Conservation (phyloP, 2,329 filamentous ascomycete species). For the Aschersonia sp. region DNA sequence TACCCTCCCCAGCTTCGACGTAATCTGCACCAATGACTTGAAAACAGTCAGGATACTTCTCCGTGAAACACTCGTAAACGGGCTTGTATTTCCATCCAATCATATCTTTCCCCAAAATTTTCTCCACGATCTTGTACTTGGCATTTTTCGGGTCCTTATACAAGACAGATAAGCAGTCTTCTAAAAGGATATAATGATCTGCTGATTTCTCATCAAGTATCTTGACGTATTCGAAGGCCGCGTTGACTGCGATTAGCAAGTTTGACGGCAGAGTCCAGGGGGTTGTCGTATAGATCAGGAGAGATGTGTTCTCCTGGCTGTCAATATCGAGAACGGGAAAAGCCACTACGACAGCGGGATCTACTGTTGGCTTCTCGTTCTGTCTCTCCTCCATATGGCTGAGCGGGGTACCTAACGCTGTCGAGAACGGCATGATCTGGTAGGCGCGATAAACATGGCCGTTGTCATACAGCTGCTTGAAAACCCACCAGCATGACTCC, state of each 20-base stretch:
- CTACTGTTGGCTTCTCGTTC: conserved; percentile 86
- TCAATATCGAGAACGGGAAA: conserved; percentile 61
- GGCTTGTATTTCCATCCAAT: conserved; percentile 71
- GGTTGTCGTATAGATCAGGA: conserved; percentile 83
- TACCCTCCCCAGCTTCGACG: conserved; percentile 80
- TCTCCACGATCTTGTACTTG: conserved; percentile 55
- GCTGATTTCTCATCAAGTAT: conserved; percentile 69
- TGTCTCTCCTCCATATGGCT: conserved; percentile 91
- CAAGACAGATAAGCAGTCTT: conserved; percentile 62
- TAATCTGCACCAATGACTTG: conserved; percentile 71
- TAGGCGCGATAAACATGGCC: conserved; percentile 80
- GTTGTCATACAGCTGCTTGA: conserved; percentile 86
- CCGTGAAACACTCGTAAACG: conserved; percentile 78
- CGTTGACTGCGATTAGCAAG: conserved; percentile 60
- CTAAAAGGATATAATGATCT: conserved; percentile 73
- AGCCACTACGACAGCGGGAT: conserved; percentile 76
- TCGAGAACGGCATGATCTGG: conserved; percentile 90
- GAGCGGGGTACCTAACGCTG: conserved; percentile 72
- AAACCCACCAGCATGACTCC: conserved; percentile 95
- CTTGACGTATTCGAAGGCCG: conserved; percentile 78
- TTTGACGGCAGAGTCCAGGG: conserved; percentile 77
- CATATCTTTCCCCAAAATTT: conserved; percentile 53
- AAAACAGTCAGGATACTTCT: conserved; percentile 79
- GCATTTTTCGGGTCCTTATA: conserved; percentile 69
- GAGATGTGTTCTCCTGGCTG: conserved; percentile 48